phyloP scores from a whole-genome alignment of 2,329 filamentous ascomycete species.

The Claviceps quebecensis region DNA sequence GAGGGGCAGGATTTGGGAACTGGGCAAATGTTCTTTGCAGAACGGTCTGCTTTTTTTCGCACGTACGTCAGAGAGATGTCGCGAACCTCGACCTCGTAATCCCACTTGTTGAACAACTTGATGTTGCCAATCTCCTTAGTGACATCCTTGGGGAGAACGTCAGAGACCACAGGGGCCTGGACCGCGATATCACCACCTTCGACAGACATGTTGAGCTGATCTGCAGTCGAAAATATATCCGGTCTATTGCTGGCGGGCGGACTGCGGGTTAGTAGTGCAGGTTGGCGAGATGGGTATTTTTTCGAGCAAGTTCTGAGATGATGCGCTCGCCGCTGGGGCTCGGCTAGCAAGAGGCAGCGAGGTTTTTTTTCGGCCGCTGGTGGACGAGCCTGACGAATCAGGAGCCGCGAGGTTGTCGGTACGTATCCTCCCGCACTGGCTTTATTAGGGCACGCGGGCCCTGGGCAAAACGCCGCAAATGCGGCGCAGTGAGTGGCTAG shows the following conservation, averaged over 20 bases:
- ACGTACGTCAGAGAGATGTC: conserved; percentile 98
- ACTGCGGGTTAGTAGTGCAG: conserved; percentile 24
- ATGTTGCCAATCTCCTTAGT: conserved; percentile 76
- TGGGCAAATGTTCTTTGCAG: background rate
- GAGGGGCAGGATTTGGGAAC: background rate
- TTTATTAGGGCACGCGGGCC: conserved; percentile 29
- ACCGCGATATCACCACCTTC: conserved; percentile 90
- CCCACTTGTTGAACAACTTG: conserved; percentile 97
- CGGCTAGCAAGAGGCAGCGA: conserved; percentile 8
- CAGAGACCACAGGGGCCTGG: conserved; percentile 59
- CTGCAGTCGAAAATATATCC: conserved; percentile 22
- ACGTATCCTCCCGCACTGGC: conserved; percentile 15
- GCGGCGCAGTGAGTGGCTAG: background rate
- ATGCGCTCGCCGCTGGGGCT: conserved; percentile 13
- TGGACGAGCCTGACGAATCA: conserved; percentile 24
- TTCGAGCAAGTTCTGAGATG: conserved; percentile 16
- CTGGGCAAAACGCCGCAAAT: conserved; percentile 13
- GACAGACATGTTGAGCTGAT: conserved; percentile 58
- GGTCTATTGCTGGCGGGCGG: conserved; percentile 22
- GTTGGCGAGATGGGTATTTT: conserved; percentile 25
- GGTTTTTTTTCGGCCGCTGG: conserved; percentile 17
- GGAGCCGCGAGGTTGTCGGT: conserved; percentile 11
- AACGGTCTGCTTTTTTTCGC: conserved; percentile 1
- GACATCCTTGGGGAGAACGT: conserved; percentile 87
- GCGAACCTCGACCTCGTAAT: conserved; percentile 98